Conservation (phyloP, 306 rosid species). For the Rosa multiflora region DNA sequence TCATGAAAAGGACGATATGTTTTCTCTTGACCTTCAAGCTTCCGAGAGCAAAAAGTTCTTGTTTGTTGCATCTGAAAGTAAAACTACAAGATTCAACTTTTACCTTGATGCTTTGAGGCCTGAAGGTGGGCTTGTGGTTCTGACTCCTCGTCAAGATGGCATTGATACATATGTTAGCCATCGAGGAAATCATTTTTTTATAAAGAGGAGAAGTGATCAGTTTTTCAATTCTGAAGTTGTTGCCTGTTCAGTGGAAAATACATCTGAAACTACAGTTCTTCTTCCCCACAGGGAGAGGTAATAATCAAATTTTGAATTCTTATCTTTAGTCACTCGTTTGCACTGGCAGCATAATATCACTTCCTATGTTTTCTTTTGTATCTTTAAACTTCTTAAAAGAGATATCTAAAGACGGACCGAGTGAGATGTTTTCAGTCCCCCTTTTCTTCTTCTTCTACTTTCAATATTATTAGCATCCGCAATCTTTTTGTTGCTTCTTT, state of each 20-base stretch:
- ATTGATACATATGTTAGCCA: constrained; percentile 75
- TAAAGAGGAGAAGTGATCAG: constrained; percentile 64
- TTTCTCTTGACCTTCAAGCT: constrained; percentile 69
- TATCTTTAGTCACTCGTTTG: neutral
- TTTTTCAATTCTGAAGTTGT: constrained; percentile 83
- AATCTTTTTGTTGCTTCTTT: neutral
- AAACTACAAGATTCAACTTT: constrained; percentile 81
- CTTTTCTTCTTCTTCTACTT: too few relatives aligned
- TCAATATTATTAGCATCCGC: neutral
- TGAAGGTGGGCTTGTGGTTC: constrained; percentile 65
- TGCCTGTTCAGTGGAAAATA: constrained; percentile 66
- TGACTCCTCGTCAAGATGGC: constrained; percentile 78
- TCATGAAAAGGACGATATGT: constrained; percentile 71
- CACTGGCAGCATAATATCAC: neutral
- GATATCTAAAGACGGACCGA: neutral
- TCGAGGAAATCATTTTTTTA: constrained; percentile 82
- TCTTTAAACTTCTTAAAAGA: neutral
- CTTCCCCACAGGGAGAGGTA: constrained; percentile 95
- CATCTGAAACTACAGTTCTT: constrained; percentile 60
- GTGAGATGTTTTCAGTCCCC: neutral
- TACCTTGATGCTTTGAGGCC: constrained; percentile 77
- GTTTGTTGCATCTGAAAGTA: constrained; percentile 86
- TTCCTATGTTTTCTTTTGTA: too few relatives aligned
- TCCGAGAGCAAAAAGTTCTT: constrained; percentile 84
- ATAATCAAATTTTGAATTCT: neutral